phyloP scores from a whole-genome alignment of 225 moss, liverwort and hornwort species.

The Sphagnum tenellum region DNA sequence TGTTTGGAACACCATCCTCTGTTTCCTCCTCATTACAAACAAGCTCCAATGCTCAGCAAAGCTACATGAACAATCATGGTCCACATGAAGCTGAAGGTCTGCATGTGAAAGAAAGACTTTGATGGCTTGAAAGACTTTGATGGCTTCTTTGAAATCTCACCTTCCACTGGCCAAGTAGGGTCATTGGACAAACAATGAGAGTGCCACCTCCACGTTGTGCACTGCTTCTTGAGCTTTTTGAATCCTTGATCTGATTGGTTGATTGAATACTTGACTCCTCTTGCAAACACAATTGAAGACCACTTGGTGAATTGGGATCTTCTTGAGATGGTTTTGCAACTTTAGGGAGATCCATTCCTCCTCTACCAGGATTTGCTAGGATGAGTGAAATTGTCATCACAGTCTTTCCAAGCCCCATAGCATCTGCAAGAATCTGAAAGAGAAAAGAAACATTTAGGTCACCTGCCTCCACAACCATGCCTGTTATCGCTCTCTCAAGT shows the following conservation, averaged over 20 bases:
- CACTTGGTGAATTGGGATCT: slow-evolving; percentile 5
- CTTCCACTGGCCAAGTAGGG: slow-evolving; percentile 92
- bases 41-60: too few species aligned
- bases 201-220: slow-evolving; percentile 71
- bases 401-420: slow-evolving; percentile 93
- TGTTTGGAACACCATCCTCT: too few species aligned
- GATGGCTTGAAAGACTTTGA: too few species aligned
- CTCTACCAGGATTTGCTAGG: slow-evolving; percentile 58
- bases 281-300: not conserved
- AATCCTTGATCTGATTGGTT: slow-evolving; percentile 12
- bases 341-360: slow-evolving; percentile 30
- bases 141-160: slow-evolving; percentile 12
- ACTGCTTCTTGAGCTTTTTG: slow-evolving; percentile 26
- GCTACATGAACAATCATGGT: too few species aligned
- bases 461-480: too few species aligned
- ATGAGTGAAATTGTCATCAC: slow-evolving; percentile 79
- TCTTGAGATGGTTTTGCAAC: slow-evolving; percentile 5
- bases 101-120: too few species aligned
- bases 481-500: too few species aligned
- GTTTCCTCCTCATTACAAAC: too few species aligned
- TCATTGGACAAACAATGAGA: slow-evolving; percentile 90
- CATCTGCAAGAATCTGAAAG: slow-evolving; percentile 82
- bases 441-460: too few species aligned
- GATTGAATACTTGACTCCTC: slow-evolving; percentile 12
- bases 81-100: too few species aligned